Conservation (phyloP, 2,329 filamentous ascomycete species). For the Leptographium procerum region DNA sequence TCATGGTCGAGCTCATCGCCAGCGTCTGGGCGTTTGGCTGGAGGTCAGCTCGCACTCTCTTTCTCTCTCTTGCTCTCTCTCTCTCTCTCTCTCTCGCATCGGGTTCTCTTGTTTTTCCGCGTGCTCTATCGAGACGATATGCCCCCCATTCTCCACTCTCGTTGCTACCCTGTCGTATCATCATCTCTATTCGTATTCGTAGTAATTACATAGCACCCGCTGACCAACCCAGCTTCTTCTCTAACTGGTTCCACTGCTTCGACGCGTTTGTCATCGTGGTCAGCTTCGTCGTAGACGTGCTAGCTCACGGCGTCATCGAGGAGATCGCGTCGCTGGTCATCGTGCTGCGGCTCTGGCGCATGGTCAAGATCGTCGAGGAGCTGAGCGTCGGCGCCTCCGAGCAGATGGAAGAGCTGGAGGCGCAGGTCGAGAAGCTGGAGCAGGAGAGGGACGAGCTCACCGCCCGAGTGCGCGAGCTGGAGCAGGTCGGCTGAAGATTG, state of each 20-base stretch:
- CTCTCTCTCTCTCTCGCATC: neutral
- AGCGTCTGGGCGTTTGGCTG: slow-evolving; percentile 48
- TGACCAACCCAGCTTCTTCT: slow-evolving; percentile 39
- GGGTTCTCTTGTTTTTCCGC: neutral
- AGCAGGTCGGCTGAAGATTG: neutral
- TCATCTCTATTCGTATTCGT: neutral
- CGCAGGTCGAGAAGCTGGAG: slow-evolving; percentile 39
- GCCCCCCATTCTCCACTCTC: neutral
- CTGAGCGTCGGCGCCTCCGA: slow-evolving; percentile 51
- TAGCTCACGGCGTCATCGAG: slow-evolving; percentile 46
- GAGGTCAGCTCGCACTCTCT: slow-evolving; percentile 1
- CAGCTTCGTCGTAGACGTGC: slow-evolving; percentile 50
- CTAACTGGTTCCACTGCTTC: slow-evolving; percentile 49
- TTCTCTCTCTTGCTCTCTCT: neutral
- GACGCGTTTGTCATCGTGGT: slow-evolving; percentile 51
- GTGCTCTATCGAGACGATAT: no score
- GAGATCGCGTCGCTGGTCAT: slow-evolving; percentile 57
- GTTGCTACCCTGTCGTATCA: neutral
- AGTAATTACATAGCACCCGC: neutral
- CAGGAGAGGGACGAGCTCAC: slow-evolving; percentile 28
- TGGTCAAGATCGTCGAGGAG: slow-evolving; percentile 62
- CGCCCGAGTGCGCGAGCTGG: slow-evolving; percentile 12
- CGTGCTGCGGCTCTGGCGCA: slow-evolving; percentile 54
- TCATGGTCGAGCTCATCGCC: slow-evolving; percentile 49
- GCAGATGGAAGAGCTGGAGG: slow-evolving; percentile 46